Base-by-base conservation (phyloP, 2,329 filamentous ascomycete species). In the Xylaria sp. region DNA sequence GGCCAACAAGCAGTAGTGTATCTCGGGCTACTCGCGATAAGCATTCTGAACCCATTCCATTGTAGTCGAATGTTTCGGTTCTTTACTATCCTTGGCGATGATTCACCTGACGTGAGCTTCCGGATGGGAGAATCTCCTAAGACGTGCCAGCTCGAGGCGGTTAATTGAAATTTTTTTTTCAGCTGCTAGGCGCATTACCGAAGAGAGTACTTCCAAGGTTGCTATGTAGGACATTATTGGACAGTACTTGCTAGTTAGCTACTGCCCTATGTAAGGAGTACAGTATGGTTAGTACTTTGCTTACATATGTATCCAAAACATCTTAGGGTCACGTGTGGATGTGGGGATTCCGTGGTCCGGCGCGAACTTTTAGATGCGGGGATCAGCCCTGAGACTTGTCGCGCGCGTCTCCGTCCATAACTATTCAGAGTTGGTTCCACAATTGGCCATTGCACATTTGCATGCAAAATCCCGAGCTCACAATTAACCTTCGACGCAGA, bases 281-380 rank as follows among this genome's bases (percentile, higher is more conserved):
- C 34, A 11, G 34, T 6, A 36, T 36, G 34, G 7, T 36, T 2
- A 36, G 34, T 36, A 36, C 34, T 4, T 7, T n/a, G n/a, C n/a
- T n/a, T n/a, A n/a, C n/a, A 36, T 30, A 32, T 14, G 12, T 14
- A 14, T 21, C n/a, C 17, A 47, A 47, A 50, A 47, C 14, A 19
- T 6, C 34, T 12, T 27, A 47, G 27, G 19, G 45, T 67, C 64
- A 67, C 64, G 64, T 67, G 64, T n/a, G 17, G 4, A 8, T 36
- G 19, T 32, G 39, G 30, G 27, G 12, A 14, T 17, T 42, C 64
- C 64, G 64, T 54, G 64, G 53, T 58, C 58, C 64, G 64, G 62
- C 45, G 27, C 6, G 14, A 36, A 48, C 36, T 36, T 55, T 36
- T n/a, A 34, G 50, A 19, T 66, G 42, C 57, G n/a, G 36, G 51